Base-by-base conservation (phyloP, 2,329 filamentous ascomycete species). In the Claviceps monticola region DNA sequence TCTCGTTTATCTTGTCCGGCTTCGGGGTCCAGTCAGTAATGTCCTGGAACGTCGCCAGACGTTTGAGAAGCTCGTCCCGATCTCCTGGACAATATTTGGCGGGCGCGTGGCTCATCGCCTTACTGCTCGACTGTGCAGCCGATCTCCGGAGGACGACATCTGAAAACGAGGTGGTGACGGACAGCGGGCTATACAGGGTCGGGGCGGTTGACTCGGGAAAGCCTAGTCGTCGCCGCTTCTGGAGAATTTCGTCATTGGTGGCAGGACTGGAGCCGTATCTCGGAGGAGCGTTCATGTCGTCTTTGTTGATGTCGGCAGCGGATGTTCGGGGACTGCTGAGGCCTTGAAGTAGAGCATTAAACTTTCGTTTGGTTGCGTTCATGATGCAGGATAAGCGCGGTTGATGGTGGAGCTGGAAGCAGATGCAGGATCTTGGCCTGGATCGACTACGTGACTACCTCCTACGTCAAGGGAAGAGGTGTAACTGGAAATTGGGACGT, bases 1-100 rank as follows among this genome's bases (percentile, higher is more conserved):
- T 82, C 68, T 97, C 93, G 62, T 82, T 88, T 59, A 97, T 83
- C 37, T 74, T 75, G 50, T 90, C 80, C 0, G 93, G 90, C 65
- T 97, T 97, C 0, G 88, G 86, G n/a, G 86, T 85, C 91, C 91
- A 98, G 64, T 86, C 80, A 51, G 88, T 93, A 47, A 97, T 82
- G 58, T 91, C 88, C 62, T 91, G 86, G 63, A 95, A 98, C 0
- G 88, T 94, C 54, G 84, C 84, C 29, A 98, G 74, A 23, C 93
- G 75, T 59, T 78, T 80, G 11, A 97, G 74, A 55, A 97, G 89
- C 58, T 88, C 82, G 41, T 82, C 80, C 50, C 93, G 85, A 64
- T 93, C 90, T 70, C 83, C 86, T 0, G 93, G 91, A 51, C 86
- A 86, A 69, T 93, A 97, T 60, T 84, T 88, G 1, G 86, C 69